Evolutionary conservation across 306 rosid genomes (phyloP), one percentile per base, ranked within the genome.

Genomic region (Quercus wislizeni): DNA sequence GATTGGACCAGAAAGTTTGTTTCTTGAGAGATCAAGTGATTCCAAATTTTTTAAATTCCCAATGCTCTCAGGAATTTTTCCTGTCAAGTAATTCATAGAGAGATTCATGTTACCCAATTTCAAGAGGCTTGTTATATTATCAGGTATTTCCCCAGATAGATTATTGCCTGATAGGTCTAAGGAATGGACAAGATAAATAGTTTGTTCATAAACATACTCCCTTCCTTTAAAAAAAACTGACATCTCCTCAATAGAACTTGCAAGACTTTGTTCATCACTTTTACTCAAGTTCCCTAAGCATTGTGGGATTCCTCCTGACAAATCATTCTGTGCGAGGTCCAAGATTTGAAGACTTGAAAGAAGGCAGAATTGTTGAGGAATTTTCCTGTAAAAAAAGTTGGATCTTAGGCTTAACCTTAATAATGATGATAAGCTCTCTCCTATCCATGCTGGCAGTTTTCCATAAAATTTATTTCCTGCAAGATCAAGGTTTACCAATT

Each of bases 11-110:
- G 51, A 55, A 55, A 80, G 69, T 4, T 55, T 41, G 73, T 80
- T 74, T n/a, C 14, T 65, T 14, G 69, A 80, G 1, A 55, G 61
- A 43, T 80, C 79, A 6, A 80, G 62, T 33, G 83, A 55, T 65
- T 80, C 83, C 25, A 74, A 17, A 17, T 0, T 0, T 11, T 55
- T 21, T 23, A 55, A 51, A 17, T 56, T 4, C 10, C 75, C 75
- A 13, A 80, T 74, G 10, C 9, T 8, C 3, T n/a, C 5, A 3
- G 77, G 76, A 19, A 83, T 83, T 56, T 15, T 13, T 65, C 82
- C 76, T 7, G 35, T 15, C 23, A 83, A 21, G 69, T 68, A 62
- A 63, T 78, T 78, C 30, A 46, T 25, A 2, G 86, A 41, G 4
- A 83, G 65, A 74, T 78, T 71, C 58, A 83, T 20, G 5, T 46